Evolutionary conservation across 257 asterid genomes (phyloP).

Genomic region (Haberlea rhodopensis): DNA sequence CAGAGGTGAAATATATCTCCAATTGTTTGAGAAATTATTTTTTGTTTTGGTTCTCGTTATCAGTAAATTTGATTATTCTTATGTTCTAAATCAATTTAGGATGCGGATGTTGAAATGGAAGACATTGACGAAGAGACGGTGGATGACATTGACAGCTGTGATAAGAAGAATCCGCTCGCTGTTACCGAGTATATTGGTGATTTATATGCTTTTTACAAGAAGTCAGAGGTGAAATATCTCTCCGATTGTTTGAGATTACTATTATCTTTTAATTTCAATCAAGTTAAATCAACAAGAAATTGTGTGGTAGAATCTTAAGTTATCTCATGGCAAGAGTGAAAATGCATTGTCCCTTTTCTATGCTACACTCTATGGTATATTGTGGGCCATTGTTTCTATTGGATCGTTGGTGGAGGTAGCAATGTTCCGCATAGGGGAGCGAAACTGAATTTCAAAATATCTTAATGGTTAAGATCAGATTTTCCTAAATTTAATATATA

Average conservation of each 20-base stretch:
- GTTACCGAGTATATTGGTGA: slow-evolving; percentile 74
- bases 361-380: no score
- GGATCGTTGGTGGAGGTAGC: not conserved
- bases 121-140: slow-evolving; percentile 38
- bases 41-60: no score
- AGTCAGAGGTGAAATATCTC: slow-evolving; percentile 50
- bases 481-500: no score
- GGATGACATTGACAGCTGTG: slow-evolving; percentile 54
- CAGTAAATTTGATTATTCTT: not conserved
- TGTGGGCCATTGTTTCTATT: not conserved
- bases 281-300: no score
- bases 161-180: slow-evolving; percentile 53
- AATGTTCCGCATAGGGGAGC: no score
- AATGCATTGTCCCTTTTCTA: no score
- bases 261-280: not conserved
- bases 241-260: not conserved
- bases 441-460: no score
- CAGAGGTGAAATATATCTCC: no score
- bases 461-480: no score
- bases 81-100: slow-evolving; percentile 24
- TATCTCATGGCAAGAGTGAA: no score
- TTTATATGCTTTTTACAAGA: slow-evolving; percentile 49
- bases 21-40: no score
- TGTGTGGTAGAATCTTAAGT: not conserved
- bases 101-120: slow-evolving; percentile 57